Percentiles rank a stretch among this genome's conserved stretches.
These are phyloP conservation scores for Nephelium lappaceum DNA, from an alignment of 345 rosid genomes.

Conservation along the genomic window DNA sequence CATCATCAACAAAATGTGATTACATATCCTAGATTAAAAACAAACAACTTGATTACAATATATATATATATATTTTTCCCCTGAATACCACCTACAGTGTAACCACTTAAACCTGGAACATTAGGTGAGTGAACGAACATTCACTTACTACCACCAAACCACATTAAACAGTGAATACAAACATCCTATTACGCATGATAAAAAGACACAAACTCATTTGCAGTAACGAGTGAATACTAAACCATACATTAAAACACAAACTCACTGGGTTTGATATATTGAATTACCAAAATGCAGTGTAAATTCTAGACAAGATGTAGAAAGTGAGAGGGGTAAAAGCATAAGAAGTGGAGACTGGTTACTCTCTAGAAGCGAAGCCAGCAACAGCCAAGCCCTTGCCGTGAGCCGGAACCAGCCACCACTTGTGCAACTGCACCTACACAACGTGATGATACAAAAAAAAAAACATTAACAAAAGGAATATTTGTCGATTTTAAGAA, in stretches of 20 bases:
- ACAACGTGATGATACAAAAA: not conserved
- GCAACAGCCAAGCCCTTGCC: constrained; percentile 37
- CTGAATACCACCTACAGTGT: too few species aligned
- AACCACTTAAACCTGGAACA: too few species aligned
- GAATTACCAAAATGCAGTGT: too few species aligned
- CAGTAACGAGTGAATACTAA: too few species aligned
- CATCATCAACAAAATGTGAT: not conserved
- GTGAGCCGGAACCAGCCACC: constrained; percentile 42
- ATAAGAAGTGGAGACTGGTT: not conserved
- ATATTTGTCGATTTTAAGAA: not conserved
- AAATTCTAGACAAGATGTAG: not conserved
- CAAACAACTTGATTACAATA: too few species aligned
- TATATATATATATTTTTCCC: too few species aligned
- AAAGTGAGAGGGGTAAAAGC: not conserved
- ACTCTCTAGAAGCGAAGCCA: constrained; percentile 43
- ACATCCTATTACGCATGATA: not conserved
- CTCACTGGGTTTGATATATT: too few species aligned
- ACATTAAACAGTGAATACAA: not conserved
- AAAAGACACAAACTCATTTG: too few species aligned
- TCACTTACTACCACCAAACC: too few species aligned
- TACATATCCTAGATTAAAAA: too few species aligned
- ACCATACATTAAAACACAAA: not conserved
- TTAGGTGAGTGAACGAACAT: too few species aligned
- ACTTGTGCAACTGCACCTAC: constrained; percentile 38
- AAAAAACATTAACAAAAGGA: not conserved